phyloP scores from a whole-genome alignment of 208 protist genomes.

The Novymonas esmeraldas region DNA sequence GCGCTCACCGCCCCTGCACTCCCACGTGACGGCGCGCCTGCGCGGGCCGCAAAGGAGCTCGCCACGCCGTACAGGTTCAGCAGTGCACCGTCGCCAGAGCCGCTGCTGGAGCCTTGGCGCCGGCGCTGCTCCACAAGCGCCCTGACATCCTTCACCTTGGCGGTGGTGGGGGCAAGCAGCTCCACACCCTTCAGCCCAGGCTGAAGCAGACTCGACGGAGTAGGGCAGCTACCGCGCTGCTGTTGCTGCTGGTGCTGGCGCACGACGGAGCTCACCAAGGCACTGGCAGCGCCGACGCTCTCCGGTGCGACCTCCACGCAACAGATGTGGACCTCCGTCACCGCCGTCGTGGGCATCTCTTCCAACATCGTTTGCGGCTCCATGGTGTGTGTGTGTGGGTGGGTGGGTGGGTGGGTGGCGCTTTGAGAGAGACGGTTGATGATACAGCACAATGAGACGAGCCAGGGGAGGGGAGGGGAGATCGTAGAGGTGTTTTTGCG shows the following conservation, averaged over 20 bases:
- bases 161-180: conserved; percentile 1
- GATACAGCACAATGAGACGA: no score
- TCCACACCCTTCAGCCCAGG: conserved; percentile 3
- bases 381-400: no score
- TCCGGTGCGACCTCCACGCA: conserved; percentile 23
- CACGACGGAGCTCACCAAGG: not conserved
- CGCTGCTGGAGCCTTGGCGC: not conserved
- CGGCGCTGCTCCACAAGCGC: conserved; percentile 9
- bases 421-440: no score
- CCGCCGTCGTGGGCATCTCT: not conserved
- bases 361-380: conserved; percentile 6
- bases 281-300: conserved; percentile 10
- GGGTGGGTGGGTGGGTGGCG: no score
- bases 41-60: no score
- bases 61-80: conserved; percentile 15
- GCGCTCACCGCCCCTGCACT: no score
- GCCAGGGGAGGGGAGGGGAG: no score
- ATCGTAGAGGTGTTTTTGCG: no score
- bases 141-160: conserved; percentile 6
- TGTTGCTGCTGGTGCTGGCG: not conserved
- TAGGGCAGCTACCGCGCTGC: no score
- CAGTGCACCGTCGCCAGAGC: not conserved
- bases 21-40: no score
- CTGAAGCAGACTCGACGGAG: no score
- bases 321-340: conserved; percentile 7